Base-by-base conservation (phyloP, 2,329 filamentous ascomycete species). In the Diplocarpon mali region DNA sequence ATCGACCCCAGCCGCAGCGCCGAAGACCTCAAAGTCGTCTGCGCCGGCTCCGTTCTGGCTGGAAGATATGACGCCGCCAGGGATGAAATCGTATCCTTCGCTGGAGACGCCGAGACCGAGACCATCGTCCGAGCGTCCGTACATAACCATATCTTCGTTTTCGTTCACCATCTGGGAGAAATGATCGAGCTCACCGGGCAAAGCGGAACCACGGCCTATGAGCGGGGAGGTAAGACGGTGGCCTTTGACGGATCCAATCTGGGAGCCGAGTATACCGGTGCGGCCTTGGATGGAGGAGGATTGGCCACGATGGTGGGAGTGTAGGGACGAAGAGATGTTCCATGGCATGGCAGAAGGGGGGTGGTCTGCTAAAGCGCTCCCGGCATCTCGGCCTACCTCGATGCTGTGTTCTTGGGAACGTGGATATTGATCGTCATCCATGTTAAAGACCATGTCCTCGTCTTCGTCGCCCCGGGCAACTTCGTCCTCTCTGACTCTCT, bases 361-460 rank as follows among this genome's bases (percentile, higher is more conserved):
- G 42, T 80, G 75, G 47, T 93, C 83, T 4, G 77, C 75, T 42
- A 92, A 71, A 7, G 76, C 73, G 0, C 75, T 71, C 0, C 70
- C 74, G 1, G 75, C 82, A 35, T 85, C 76, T 63, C 85, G 77
- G 15, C 80, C 84, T 17, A 85, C 63, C 61, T 93, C 87, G 15
- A 82, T 62, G 8, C 73, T 73, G 51, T 47, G 45, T 1, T 49
- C 47, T n/a, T 31, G 34, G 9, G 40, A 36, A 24, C 29, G 32
- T 36, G 17, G 32, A 32, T 43, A 31, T 13, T 38, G 40, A 24
- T 45, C 27, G 13, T 40, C 35, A n/a, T 48, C 38, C 34, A 44
- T 16, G 13, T 41, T 37, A 16, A 29, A 29, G 7, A 45, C 35
- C 12, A 31, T 27, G 14, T 41, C 35, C 11, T 45, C 45, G 17